Evolutionary conservation across 2,329 filamentous ascomycete species (phyloP).

Genomic region (Cladosporium cucumerinum): DNA sequence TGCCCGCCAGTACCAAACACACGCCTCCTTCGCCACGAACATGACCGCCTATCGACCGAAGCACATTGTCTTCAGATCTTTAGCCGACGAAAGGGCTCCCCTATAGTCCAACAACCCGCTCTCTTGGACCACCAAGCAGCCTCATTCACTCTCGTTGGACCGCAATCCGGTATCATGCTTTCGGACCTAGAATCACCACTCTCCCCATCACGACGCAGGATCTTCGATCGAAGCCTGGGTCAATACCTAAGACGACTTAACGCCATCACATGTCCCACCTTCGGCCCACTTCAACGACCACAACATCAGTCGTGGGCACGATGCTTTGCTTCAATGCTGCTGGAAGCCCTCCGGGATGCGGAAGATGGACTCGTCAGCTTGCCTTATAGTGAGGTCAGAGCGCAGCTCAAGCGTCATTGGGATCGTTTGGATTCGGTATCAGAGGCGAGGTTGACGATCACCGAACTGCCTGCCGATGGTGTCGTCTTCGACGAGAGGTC

Average conservation of each 20-base stretch:
- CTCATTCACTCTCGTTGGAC: conserved; percentile 30
- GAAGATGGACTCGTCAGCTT: conserved; percentile 58
- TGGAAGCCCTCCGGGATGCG: conserved; percentile 53
- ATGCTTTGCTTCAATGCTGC: conserved; percentile 52
- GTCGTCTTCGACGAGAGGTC: conserved; percentile 50
- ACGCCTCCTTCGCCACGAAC: conserved; percentile 44
- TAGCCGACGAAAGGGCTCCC: conserved; percentile 34
- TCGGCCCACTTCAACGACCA: conserved; percentile 44
- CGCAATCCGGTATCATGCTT: conserved; percentile 28
- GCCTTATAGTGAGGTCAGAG: conserved; percentile 54
- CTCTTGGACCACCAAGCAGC: conserved; percentile 37
- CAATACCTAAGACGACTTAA: conserved; percentile 42
- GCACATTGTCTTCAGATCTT: conserved; percentile 39
- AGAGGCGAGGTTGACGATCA: conserved; percentile 50
- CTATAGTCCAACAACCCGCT: conserved; percentile 32
- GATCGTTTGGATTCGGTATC: conserved; percentile 49
- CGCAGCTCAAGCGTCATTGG: conserved; percentile 45
- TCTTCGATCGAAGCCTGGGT: conserved; percentile 42
- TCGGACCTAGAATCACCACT: conserved; percentile 31
- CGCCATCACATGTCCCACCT: conserved; percentile 46
- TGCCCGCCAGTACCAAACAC: conserved; percentile 38
- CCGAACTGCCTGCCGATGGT: conserved; percentile 47
- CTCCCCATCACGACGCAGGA: conserved; percentile 34
- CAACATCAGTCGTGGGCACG: conserved; percentile 48
- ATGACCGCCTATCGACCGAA: conserved; percentile 40